Percentiles rank a stretch among this genome's conserved stretches.
phyloP scores from a whole-genome alignment of 805 yeast genomes.

The Pichia ethanolica region DNA sequence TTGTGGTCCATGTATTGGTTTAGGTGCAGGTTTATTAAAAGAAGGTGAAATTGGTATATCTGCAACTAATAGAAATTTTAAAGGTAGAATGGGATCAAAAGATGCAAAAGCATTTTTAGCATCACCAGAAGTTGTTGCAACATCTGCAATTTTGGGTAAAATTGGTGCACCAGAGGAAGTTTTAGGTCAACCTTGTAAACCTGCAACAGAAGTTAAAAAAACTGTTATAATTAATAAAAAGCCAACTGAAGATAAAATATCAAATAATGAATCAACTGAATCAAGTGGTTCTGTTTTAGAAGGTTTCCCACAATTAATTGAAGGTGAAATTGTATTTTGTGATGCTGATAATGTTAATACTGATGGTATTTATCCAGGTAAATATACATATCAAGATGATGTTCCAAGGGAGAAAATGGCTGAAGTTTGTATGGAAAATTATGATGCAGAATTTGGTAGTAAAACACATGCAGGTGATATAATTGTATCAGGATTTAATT shows the following conservation, averaged over 20 bases:
- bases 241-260: constrained; percentile 13
- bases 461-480: constrained; percentile 83
- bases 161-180: constrained; percentile 91
- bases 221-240: constrained; percentile 28
- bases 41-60: constrained; percentile 98
- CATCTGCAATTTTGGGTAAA: constrained; percentile 91
- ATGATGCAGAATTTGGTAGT: constrained; percentile 77
- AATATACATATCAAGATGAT: constrained; percentile 97
- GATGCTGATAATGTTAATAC: constrained; percentile 97
- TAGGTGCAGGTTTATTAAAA: constrained; percentile 88
- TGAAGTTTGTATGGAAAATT: constrained; percentile 98
- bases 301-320: constrained; percentile 85
- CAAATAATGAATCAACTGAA: constrained; percentile 15
- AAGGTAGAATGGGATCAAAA: constrained; percentile 98
- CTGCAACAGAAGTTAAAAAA: constrained; percentile 42
- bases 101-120: constrained; percentile 95
- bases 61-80: constrained; percentile 97
- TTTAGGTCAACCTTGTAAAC: constrained; percentile 45
- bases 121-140: constrained; percentile 97
- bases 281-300: constrained; percentile 67
- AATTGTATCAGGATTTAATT: constrained; percentile 85
- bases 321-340: constrained; percentile 90
- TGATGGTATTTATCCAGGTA: constrained; percentile 98
- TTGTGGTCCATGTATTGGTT: constrained; percentile 98
- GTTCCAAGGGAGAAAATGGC: constrained; percentile 95